Evolutionary conservation across 257 asterid species (phyloP).

Genomic region (Nicotiana tabacum): DNA sequence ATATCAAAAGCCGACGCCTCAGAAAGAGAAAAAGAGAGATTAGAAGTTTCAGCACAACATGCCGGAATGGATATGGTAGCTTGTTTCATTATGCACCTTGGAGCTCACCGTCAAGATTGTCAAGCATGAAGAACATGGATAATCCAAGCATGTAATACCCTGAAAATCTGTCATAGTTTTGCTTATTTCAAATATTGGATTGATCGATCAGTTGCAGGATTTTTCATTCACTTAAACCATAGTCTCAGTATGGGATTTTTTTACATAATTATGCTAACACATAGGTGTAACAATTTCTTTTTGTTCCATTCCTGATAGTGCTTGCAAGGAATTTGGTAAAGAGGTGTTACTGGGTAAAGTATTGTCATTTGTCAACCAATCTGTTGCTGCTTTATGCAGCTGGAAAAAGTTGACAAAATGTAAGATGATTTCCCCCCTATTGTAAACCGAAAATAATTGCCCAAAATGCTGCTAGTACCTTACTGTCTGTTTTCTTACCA

Average conservation of each 20-base stretch:
- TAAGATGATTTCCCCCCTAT: too few relatives aligned
- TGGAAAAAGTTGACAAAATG: too few relatives aligned
- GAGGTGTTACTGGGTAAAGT: neutral
- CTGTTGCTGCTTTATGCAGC: too few relatives aligned
- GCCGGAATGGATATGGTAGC: neutral
- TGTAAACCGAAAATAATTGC: too few relatives aligned
- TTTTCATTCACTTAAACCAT: neutral
- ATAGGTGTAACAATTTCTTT: neutral
- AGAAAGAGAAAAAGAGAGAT: slow-evolving; percentile 72
- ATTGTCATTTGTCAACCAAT: too few relatives aligned
- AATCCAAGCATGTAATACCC: neutral
- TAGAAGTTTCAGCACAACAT: slow-evolving; percentile 19
- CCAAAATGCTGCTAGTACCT: too few relatives aligned
- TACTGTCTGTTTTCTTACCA: too few relatives aligned
- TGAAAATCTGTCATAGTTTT: neutral
- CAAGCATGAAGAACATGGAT: neutral
- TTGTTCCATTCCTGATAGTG: neutral
- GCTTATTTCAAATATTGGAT: neutral
- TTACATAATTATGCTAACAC: neutral
- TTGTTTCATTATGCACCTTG: neutral
- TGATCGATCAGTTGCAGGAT: neutral
- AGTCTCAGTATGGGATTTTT: neutral
- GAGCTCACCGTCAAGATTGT: neutral
- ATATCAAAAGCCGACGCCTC: slow-evolving; percentile 54
- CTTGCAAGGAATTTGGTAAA: neutral